Base-by-base conservation (phyloP, 139 green algal species). In the Dunaliella primolecta region DNA sequence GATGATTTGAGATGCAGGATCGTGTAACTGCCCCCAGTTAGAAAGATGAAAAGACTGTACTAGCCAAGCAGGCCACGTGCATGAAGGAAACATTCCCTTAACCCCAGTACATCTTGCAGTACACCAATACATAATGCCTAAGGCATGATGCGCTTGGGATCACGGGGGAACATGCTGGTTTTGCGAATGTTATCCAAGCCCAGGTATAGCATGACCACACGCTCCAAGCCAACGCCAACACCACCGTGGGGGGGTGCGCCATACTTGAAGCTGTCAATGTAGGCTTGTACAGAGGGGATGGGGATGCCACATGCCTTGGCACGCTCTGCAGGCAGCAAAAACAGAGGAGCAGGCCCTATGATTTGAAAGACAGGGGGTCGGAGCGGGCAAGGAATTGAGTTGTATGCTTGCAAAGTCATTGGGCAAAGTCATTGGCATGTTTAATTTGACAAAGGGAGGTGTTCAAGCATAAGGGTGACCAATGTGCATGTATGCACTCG, bases 191-290 rank as follows among this genome's bases (percentile, higher is more conserved):
- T 99, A 93, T 97, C 93, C 57, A 99, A 94, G 24, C 92, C 95
- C 55, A 92, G 95, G 92, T 98, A 99, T 33, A 99, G 92, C 97
- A 99, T 99, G 25, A 98, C 94, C 74, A 99, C 97, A 36, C 97
- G 93, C 92, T 99, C 97, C 85, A 99, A 86, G 37, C 97, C 97
- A 37, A 99, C 97, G 38, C 97, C 97, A 0, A 89, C 91, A 78
- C 96, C 96, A 36, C 96, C 97, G 85, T 99, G 97, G 25, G 97
- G 97, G 0, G 90, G 86, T 1, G 96, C 96, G 3, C 97, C 97
- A 75, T 94, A 93, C 91, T 95, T 97, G 93, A 99, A 99, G 1
- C 90, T 89, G 88, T 99, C 95, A 31, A 99, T 96, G 92, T 99
- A 99, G 1, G 93, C 89, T 85, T 96, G 87, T 75, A 99, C 97